Evolutionary conservation across 75 land plant genomes (phyloP).

Genomic region (Ceratopteris richardii): DNA sequence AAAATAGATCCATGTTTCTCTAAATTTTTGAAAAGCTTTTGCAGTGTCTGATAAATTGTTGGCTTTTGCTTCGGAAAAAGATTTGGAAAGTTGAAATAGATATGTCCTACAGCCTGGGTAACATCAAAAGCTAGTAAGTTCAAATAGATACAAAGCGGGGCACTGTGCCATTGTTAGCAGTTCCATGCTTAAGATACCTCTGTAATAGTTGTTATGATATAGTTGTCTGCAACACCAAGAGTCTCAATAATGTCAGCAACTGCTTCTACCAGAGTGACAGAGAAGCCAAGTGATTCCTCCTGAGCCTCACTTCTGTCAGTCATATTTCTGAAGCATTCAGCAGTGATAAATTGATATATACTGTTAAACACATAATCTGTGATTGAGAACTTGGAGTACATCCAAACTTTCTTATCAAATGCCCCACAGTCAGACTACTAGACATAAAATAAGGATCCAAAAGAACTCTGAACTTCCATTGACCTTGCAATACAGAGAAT

Average conservation of each 20-base stretch:
- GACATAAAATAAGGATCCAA: too few relatives aligned
- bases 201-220: conserved; percentile 27
- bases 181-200: too few relatives aligned
- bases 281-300: conserved; percentile 27
- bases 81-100: conserved; percentile 32
- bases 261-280: conserved; percentile 40
- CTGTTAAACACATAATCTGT: too few relatives aligned
- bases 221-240: conserved; percentile 31
- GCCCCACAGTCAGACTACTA: too few relatives aligned
- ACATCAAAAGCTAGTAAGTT: conserved; percentile 4
- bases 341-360: background rate
- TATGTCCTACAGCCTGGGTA: conserved; percentile 40
- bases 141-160: too few relatives aligned
- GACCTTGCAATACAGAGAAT: too few relatives aligned
- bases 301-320: conserved; percentile 7
- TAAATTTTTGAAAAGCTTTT: conserved; percentile 25
- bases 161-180: too few relatives aligned
- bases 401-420: too few relatives aligned
- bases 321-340: background rate
- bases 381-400: too few relatives aligned
- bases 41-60: conserved; percentile 23
- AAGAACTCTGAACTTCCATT: too few relatives aligned
- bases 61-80: conserved; percentile 38
- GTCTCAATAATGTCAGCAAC: conserved; percentile 34
- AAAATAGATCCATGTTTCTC: conserved; percentile 26